Evolutionary conservation across 495 filamentous ascomycete genomes (phyloP), one percentile per base, ranked within the genome.

Genomic region (Tuber melanosporum): DNA sequence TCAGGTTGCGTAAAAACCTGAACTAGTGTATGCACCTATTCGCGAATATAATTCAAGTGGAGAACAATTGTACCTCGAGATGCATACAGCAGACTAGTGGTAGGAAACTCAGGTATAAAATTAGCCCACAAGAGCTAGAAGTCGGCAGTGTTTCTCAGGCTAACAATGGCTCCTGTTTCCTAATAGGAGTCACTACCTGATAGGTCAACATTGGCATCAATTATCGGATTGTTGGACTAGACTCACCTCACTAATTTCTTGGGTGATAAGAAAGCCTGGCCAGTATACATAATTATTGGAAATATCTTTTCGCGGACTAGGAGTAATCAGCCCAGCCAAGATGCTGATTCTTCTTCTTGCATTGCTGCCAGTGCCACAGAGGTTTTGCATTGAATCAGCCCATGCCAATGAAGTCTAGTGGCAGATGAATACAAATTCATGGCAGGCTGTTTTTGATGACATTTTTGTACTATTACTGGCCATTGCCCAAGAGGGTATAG

Each of bases 161-260:
- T 39, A 39, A 39, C 3, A 39, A 3, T 39, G 1, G 1, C 1
- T 39, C 39, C 39, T 39, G 39, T 39, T 39, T 3, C 22, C 1
- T n/a, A 3, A 17, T 36, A 77, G 75, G 57, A 22, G 3, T n/a
- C 42, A 2, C 77, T 76, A 8, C 72, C 77, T 0, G 45, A 20
- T 6, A 42, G 46, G 3, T 52, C 73, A 22, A 81, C 74, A 19
- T 14, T 80, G 1, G 46, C 77, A 7, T 71, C 78, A 2, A 44
- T 80, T 7, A 77, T 80, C n/a, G 70, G 62, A 43, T 47, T 57
- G 5, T 80, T 72, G 1, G 78, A 81, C 42, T 10, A 39, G 1
- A 80, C 78, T 22, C 78, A 80, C 1, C 47, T 80, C 12, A 81
- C 71, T 2, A 81, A 80, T 74, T 81, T 76, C 43, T 77, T 20